Evolutionary conservation across 805 yeast species (phyloP).

Genomic region (Suhomyces emberorum): DNA sequence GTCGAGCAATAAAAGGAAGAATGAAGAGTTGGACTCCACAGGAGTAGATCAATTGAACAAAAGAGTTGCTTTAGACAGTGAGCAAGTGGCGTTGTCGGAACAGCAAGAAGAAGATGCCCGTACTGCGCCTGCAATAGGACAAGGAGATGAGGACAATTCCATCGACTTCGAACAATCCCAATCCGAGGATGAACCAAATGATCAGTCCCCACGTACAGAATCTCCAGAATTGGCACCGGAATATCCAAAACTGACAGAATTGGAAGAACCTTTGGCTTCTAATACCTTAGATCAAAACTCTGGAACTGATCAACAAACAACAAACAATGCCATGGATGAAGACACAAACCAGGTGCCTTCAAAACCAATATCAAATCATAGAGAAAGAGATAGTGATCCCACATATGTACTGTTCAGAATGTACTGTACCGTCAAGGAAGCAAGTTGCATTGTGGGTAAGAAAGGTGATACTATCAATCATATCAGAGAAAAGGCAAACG

Average conservation of each 20-base stretch:
- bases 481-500: constrained; percentile 59
- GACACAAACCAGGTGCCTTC: constrained; percentile 9
- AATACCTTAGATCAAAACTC: background rate
- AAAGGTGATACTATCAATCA: constrained; percentile 72
- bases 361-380: constrained; percentile 38
- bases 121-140: constrained; percentile 37
- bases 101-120: constrained; percentile 39
- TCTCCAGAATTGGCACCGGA: background rate
- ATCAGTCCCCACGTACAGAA: background rate
- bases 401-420: constrained; percentile 67
- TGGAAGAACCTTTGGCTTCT: background rate
- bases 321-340: background rate
- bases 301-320: background rate
- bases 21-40: constrained; percentile 49
- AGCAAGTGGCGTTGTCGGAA: constrained; percentile 44
- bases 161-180: background rate
- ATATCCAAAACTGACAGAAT: background rate
- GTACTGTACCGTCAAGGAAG: constrained; percentile 74
- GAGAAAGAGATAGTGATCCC: constrained; percentile 49
- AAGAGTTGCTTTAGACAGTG: constrained; percentile 69
- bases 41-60: constrained; percentile 54
- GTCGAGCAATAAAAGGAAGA: constrained; percentile 49
- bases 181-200: background rate
- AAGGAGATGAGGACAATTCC: constrained; percentile 1
- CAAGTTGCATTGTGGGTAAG: constrained; percentile 71